A percentile compares a stretch with the other conserved stretches of the same genome.
Evolutionary conservation across 495 filamentous ascomycete genomes (phyloP).

Genomic region (Terfezia boudieri): DNA sequence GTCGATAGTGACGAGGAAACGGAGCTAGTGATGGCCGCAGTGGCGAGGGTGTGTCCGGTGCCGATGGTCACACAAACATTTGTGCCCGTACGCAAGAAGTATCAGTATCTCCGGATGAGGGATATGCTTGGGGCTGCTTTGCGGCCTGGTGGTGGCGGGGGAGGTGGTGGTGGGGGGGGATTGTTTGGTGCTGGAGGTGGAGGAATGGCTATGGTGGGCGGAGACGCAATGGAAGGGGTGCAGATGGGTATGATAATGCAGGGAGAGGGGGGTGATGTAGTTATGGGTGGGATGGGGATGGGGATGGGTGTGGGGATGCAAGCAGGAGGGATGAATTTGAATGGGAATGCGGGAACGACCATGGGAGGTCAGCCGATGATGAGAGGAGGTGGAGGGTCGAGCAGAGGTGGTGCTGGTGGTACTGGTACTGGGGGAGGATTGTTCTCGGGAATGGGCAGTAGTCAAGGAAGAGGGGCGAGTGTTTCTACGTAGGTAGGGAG

Average conservation of each 20-base stretch:
- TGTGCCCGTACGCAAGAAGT: slow-evolving; percentile 45
- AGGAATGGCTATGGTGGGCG: neutral
- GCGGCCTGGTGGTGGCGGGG: neutral
- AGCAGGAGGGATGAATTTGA: neutral
- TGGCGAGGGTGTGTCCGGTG: slow-evolving; percentile 49
- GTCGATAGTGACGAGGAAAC: slow-evolving; percentile 90
- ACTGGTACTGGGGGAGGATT: neutral
- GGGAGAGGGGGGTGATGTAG: neutral
- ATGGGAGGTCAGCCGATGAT: neutral
- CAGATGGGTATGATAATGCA: neutral
- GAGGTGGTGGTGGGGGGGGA: neutral
- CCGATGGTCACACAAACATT: slow-evolving; percentile 46
- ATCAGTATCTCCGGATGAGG: slow-evolving; percentile 65
- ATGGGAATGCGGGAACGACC: neutral
- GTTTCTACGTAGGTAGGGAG: too few species aligned
- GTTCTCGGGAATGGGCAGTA: too few species aligned
- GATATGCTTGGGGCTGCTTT: slow-evolving; percentile 69
- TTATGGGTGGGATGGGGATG: neutral
- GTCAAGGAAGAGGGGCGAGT: too few species aligned
- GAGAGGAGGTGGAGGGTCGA: neutral
- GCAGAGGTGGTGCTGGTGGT: neutral
- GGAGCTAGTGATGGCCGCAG: slow-evolving; percentile 63
- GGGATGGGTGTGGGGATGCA: neutral
- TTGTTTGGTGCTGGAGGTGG: neutral
- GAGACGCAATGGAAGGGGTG: neutral